Evolutionary conservation across 2,329 filamentous ascomycete genomes (phyloP).

Genomic region (Botrytis fragariae): DNA sequence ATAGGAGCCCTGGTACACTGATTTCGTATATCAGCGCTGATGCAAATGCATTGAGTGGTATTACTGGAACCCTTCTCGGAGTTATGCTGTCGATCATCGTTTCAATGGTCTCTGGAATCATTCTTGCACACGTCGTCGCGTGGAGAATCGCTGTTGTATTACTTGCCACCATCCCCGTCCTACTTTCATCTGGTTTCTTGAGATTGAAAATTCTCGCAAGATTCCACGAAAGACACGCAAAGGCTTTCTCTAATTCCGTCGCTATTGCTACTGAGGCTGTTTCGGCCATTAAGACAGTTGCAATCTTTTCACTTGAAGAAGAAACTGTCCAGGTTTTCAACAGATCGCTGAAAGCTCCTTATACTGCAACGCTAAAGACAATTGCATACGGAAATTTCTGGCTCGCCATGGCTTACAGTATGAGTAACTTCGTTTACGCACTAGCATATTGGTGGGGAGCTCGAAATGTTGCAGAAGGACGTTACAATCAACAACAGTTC

Average conservation of each 20-base stretch:
- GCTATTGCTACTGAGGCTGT: constrained; percentile 51
- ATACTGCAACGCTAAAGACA: constrained; percentile 50
- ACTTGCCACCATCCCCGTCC: constrained; percentile 56
- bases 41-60: constrained; percentile 61
- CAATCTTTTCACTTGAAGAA: constrained; percentile 53
- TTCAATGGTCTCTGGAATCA: constrained; percentile 66
- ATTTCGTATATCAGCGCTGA: constrained; percentile 69
- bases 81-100: constrained; percentile 65
- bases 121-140: constrained; percentile 66
- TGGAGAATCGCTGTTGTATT: constrained; percentile 76
- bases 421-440: constrained; percentile 67
- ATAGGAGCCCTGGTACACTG: constrained; percentile 58
- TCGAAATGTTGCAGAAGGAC: constrained; percentile 63
- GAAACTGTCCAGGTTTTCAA: constrained; percentile 55
- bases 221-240: constrained; percentile 10
- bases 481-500: constrained; percentile 64
- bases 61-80: constrained; percentile 69
- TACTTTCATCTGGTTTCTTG: constrained; percentile 8
- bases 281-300: constrained; percentile 61
- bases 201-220: neutral
- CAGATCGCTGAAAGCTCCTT: constrained; percentile 49
- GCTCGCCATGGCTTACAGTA: constrained; percentile 58
- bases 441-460: constrained; percentile 80
- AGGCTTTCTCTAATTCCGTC: constrained; percentile 4
- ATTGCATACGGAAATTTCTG: constrained; percentile 47